Evolutionary conservation across 495 filamentous ascomycete genomes (phyloP), one percentile per base, ranked within the genome.

Genomic region (Bacidia gigantensis): DNA sequence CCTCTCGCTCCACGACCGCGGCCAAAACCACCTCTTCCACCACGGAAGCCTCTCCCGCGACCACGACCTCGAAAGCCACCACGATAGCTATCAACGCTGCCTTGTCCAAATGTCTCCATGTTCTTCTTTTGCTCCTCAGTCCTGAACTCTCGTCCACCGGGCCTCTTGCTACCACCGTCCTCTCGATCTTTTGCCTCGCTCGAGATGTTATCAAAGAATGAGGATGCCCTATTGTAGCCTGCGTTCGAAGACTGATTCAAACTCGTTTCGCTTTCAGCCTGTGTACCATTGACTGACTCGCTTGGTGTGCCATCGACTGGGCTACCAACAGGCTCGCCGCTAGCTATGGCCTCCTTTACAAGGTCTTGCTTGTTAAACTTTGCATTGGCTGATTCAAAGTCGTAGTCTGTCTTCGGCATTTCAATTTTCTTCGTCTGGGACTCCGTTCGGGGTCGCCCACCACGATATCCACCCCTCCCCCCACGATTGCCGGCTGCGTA

Each of bases 311-410:
- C 62, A 12, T 63, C 58, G 21, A 70, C 67, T 9, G 66, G 69
- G 42, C 85, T 84, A 5, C 62, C 65, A n/a, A 81, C 57, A 2
- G 87, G 83, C 11, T 83, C 80, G 11, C 86, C 84, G 43, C 73
- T 76, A 23, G 86, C 83, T 65, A 89, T 86, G 3, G 87, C 89
- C 64, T 95, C 88, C 68, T 94, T 95, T 17, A 86, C 84, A 26
- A 96, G 67, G 60, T 95, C 89, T 59, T 95, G 82, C 69, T 99
- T 99, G 73, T 93, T 97, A 72, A 99, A 97, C 65, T 94, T 95
- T 14, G 88, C 89, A 61, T 99, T 99, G 45, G 90, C 77, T 9
- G 79, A 79, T 56, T 83, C 81, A 64, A 99, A 99, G 63, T 99
- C 93, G 62, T 87, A 99, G 60, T 97, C 92, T 2, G 84, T 78